A percentile compares a stretch with the other conserved stretches of the same genome.
Evolutionary conservation across 148 eudicot species (phyloP).

Genomic region (Gaultheria prostrata): DNA sequence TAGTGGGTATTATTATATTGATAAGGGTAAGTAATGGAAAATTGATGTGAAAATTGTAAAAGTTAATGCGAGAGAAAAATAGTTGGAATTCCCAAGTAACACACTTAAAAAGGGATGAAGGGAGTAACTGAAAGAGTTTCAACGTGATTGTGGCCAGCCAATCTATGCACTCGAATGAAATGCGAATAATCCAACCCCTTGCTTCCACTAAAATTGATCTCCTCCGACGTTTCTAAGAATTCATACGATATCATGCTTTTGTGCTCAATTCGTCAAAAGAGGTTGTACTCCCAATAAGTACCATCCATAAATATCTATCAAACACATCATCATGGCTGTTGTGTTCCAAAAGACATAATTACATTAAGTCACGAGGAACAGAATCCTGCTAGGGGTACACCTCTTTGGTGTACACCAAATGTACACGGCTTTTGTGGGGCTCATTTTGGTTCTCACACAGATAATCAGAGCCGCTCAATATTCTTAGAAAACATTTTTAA

Average conservation of each 20-base stretch:
- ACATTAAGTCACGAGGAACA: not conserved
- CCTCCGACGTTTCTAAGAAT: not conserved
- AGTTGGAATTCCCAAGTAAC: too few species aligned
- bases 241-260: not conserved
- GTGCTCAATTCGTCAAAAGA: not conserved
- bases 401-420: too few species aligned
- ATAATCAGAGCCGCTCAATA: too few species aligned
- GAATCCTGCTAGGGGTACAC: too few species aligned
- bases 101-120: too few species aligned
- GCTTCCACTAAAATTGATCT: not conserved
- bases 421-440: too few species aligned
- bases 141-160: not conserved
- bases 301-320: not conserved
- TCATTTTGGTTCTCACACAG: too few species aligned
- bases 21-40: too few species aligned
- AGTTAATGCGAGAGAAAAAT: too few species aligned
- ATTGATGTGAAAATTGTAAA: too few species aligned
- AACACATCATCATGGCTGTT: not conserved
- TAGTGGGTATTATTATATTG: too few species aligned
- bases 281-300: not conserved
- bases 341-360: not conserved
- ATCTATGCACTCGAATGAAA: not conserved
- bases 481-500: too few species aligned
- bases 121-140: not conserved
- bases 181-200: not conserved